Conservation (phyloP, 495 filamentous ascomycete genomes). For the Massariosphaeria phaeospora region DNA sequence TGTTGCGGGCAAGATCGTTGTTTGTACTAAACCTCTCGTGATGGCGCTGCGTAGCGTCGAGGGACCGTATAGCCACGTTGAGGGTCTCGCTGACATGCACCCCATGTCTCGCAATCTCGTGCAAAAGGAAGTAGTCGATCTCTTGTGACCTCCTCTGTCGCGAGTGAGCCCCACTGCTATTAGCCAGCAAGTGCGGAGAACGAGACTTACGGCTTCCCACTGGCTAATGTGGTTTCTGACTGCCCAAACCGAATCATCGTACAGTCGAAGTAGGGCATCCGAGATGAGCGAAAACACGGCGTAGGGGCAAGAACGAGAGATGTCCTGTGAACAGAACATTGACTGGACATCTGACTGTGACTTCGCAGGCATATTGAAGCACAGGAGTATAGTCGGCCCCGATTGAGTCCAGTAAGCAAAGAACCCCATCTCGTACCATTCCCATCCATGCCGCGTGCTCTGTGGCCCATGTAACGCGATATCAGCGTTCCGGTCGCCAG, state of each 20-base stretch:
- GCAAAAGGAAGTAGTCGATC: conserved; percentile 20
- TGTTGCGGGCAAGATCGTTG: neutral
- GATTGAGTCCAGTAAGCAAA: conserved; percentile 2
- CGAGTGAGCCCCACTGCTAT: conserved; percentile 1
- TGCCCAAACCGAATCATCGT: conserved; percentile 12
- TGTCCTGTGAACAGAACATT: conserved; percentile 2
- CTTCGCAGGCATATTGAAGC: conserved; percentile 12
- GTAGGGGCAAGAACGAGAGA: conserved; percentile 5
- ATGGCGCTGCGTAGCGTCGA: conserved; percentile 33
- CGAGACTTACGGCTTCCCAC: conserved; percentile 15
- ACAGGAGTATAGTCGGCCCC: neutral
- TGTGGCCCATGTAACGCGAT: conserved; percentile 6
- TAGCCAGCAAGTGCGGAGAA: neutral
- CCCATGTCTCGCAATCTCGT: conserved; percentile 49
- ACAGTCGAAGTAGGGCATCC: conserved; percentile 10
- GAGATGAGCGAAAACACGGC: conserved; percentile 16
- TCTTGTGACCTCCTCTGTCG: conserved; percentile 13
- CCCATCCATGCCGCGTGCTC: conserved; percentile 2
- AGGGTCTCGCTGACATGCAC: conserved; percentile 48
- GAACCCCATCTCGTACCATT: conserved; percentile 22
- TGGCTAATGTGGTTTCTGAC: conserved; percentile 16
- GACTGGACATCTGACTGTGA: conserved; percentile 4
- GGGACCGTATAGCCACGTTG: conserved; percentile 32
- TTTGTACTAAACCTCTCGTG: conserved; percentile 28
- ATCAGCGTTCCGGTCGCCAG: conserved; percentile 5